Base-by-base conservation (phyloP, 2,329 filamentous ascomycete genomes). In the Aciculosporium take region DNA sequence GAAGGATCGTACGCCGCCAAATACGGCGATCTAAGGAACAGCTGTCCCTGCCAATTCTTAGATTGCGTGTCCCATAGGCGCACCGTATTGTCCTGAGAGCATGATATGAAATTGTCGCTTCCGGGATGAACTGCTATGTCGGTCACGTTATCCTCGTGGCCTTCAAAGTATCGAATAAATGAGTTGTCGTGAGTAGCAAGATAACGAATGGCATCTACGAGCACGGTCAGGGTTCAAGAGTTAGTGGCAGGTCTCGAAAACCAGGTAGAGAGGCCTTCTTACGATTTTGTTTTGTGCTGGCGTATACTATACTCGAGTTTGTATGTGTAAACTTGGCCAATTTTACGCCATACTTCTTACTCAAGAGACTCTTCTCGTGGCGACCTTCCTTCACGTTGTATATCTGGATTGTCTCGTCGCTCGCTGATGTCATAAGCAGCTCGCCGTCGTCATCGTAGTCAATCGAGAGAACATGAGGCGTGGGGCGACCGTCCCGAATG, bases 381-480 rank as follows among this genome's bases (percentile, higher is more conserved):
- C 84, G 83, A 4, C 91, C 91, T 49, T 94, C 87, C 54, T 83
- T 84, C 48, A 94, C 81, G 54, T 91, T 94, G 66, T 93, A 98
- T 25, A 98, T 80, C 56, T 96, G 88, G 47, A 98, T 84, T 3
- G 85, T 93, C 59, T 95, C 88, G 61, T 98, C 91, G 65, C 85
- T 87, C 50, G 88, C 84, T 5, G 87, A 85, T 0, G 88, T 84
- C 62, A 98, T 86, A 45, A 93, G 74, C 38, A 89, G 83, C 60
- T 95, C 87, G 59, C 91, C 91, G 33, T 84, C 82, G 64, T 96
- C 88, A 61, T 96, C 88, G 58, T 94, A 98, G 66, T 98, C 89
- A 52, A 98, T 76, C 2, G 89, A 96, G 7, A 91, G 82, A 45
- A 95, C 77, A 49, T 79, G 71, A 4, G 79, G 76, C 39, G 69